Conservation (phyloP, 352 stramenopile genomes). For the Blastocystis sp. region DNA sequence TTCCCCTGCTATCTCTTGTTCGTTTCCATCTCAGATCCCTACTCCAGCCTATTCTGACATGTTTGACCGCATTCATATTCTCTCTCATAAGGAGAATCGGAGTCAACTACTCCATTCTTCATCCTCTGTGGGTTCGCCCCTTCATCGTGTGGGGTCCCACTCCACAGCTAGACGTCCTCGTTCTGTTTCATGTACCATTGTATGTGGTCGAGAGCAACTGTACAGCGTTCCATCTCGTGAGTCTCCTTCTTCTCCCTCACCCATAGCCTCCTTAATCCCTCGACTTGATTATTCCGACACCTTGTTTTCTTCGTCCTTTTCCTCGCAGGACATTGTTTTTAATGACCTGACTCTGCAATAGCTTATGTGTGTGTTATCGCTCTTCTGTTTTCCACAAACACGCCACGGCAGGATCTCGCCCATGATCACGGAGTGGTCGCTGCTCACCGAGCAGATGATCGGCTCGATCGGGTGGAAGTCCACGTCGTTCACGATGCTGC, state of each 20-base stretch:
- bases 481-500: constrained; percentile 80
- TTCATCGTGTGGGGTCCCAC: too few relatives aligned
- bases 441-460: constrained; percentile 81
- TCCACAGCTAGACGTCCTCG: not conserved
- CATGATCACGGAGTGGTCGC: constrained; percentile 76
- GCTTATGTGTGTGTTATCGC: not conserved
- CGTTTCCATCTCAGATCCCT: not conserved
- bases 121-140: too few relatives aligned
- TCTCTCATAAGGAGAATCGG: not conserved
- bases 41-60: not conserved
- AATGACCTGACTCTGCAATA: not conserved
- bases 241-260: not conserved
- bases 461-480: constrained; percentile 77
- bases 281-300: not conserved
- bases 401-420: constrained; percentile 62
- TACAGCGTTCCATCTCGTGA: not conserved
- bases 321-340: not conserved
- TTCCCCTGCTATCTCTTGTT: too few relatives aligned
- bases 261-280: not conserved
- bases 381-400: constrained; percentile 43
- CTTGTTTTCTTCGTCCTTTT: not conserved
- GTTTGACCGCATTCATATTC: not conserved
- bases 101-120: not conserved
- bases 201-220: not conserved
- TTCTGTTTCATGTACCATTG: not conserved